Conservation (phyloP, 1,284 basidiomycete genomes). For the Cryptococcus sp. region DNA sequence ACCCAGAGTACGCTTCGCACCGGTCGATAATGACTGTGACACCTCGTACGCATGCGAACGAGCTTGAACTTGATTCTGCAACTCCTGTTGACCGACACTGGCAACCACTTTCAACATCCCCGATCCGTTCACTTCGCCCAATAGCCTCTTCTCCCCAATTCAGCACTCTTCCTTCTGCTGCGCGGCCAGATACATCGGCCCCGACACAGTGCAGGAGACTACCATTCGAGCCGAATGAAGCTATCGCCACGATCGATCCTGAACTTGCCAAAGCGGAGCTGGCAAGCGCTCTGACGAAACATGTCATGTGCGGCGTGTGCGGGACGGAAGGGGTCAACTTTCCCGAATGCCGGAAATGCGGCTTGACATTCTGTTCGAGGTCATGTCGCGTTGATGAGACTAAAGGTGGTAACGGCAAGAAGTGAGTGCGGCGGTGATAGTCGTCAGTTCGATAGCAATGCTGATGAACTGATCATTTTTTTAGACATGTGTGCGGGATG, state of each 20-base stretch:
- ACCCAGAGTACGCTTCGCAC: background rate
- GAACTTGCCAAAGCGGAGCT: constrained; percentile 43
- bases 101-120: background rate
- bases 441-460: background rate
- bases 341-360: constrained; percentile 49
- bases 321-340: constrained; percentile 44
- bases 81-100: background rate
- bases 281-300: constrained; percentile 42
- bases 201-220: constrained; percentile 18
- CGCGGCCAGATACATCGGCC: background rate
- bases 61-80: background rate
- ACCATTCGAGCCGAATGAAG: constrained; percentile 30
- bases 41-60: background rate
- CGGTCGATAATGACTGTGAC: background rate
- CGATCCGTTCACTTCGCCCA: constrained; percentile 21
- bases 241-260: constrained; percentile 39
- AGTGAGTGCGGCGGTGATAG: constrained; percentile 21
- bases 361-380: constrained; percentile 45
- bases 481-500: constrained; percentile 40
- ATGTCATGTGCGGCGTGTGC: constrained; percentile 45
- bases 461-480: background rate
- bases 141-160: constrained; percentile 38
- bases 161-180: background rate
- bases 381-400: constrained; percentile 40
- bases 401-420: constrained; percentile 45